A percentile compares a stretch with the other conserved stretches of the same genome.
These are phyloP conservation scores for Fusarium mundagurra DNA, from an alignment of 2,329 filamentous ascomycete genomes.

Conservation along the genomic window DNA sequence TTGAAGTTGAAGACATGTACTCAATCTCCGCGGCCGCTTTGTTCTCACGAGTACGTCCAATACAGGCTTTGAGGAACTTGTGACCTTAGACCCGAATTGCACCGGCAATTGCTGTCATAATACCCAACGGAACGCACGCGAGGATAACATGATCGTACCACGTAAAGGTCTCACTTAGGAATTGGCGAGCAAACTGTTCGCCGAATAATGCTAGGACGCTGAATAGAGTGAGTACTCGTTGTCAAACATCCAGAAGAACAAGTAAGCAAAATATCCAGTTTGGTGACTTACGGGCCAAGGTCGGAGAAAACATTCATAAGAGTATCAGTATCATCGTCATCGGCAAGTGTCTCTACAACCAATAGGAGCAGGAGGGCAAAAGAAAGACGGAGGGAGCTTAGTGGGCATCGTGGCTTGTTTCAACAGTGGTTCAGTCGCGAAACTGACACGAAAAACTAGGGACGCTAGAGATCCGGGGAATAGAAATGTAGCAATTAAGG, in stretches of 20 bases:
- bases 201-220: neutral
- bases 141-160: neutral
- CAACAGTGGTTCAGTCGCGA: neutral
- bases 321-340: neutral
- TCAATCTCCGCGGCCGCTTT: neutral
- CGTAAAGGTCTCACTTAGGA: neutral
- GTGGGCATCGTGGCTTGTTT: neutral
- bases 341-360: neutral
- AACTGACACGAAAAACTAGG: neutral
- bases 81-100: neutral
- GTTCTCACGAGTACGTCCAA: neutral
- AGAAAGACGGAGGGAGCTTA: neutral
- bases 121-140: neutral
- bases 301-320: neutral
- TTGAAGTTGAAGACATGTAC: neutral
- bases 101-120: neutral
- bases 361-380: neutral
- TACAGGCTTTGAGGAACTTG: rapidly evolving
- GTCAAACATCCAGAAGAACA: rapidly evolving
- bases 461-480: neutral
- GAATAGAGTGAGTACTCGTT: rapidly evolving
- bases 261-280: neutral
- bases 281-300: neutral
- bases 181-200: neutral
- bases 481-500: neutral